Conservation (phyloP, 2,329 filamentous ascomycete species). For the Exophiala aquamarina region DNA sequence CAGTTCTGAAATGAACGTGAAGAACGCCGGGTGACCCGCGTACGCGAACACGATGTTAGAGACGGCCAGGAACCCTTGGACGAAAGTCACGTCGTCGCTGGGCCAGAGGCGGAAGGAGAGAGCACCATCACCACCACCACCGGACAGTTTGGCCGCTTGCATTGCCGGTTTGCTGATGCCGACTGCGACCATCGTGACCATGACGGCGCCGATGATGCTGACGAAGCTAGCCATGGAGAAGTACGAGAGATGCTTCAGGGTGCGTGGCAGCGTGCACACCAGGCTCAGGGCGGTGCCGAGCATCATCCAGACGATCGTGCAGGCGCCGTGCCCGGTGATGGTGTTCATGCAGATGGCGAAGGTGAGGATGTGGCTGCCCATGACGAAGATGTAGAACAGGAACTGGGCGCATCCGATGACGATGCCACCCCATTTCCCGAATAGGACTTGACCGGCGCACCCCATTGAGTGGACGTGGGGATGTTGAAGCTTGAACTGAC, state of each 20-base stretch:
- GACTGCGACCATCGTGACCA: conserved; percentile 66
- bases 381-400: conserved; percentile 67
- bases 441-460: conserved; percentile 65
- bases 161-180: conserved; percentile 51
- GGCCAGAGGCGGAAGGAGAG: conserved; percentile 57
- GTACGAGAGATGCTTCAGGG: conserved; percentile 62
- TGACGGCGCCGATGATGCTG: conserved; percentile 63
- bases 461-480: conserved; percentile 62
- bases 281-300: conserved; percentile 60
- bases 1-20: conserved; percentile 66
- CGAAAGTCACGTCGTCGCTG: conserved; percentile 47
- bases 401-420: conserved; percentile 62
- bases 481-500: conserved; percentile 57
- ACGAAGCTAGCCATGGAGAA: conserved; percentile 64
- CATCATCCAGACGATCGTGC: conserved; percentile 63
- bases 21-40: conserved; percentile 65
- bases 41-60: conserved; percentile 73
- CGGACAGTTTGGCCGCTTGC: conserved; percentile 60
- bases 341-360: conserved; percentile 69
- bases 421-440: conserved; percentile 55
- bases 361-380: conserved; percentile 68
- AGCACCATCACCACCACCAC: too few relatives aligned
- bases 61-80: conserved; percentile 60
- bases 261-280: conserved; percentile 60
- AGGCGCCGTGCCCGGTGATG: conserved; percentile 61